Percentiles rank a stretch among this genome's conserved stretches.
These are phyloP conservation scores for Meyerozyma sp. DNA, from an alignment of 1,139 yeast species.

Conservation along the genomic window DNA sequence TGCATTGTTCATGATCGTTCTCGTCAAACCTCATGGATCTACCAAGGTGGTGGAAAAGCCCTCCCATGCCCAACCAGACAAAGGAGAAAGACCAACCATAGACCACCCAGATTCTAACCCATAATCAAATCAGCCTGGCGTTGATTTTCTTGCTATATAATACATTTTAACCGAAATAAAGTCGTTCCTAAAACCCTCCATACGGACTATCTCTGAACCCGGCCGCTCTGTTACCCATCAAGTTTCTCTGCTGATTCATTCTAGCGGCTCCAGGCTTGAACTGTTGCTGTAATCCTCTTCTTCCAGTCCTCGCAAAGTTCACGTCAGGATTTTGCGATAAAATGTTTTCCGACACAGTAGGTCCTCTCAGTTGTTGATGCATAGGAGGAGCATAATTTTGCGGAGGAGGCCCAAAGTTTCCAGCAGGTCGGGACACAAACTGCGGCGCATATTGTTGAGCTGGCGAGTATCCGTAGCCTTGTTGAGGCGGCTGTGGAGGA, in stretches of 20 bases:
- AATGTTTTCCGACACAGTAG: constrained; percentile 44
- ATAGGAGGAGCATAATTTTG: neutral
- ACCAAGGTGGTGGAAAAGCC: constrained; percentile 23
- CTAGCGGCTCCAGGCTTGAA: constrained; percentile 9
- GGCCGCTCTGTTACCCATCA: constrained; percentile 2
- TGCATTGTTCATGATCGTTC: constrained; percentile 63
- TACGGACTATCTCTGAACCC: constrained; percentile 7
- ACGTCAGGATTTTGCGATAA: constrained; percentile 53
- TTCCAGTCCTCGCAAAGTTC: constrained; percentile 23
- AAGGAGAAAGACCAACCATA: neutral
- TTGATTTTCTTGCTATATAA: neutral
- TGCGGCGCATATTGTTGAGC: constrained; percentile 2
- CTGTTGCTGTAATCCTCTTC: constrained; percentile 15
- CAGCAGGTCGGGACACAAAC: constrained; percentile 1
- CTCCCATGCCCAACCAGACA: neutral
- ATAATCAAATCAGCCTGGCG: neutral
- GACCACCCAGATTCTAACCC: neutral
- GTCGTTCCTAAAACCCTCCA: constrained; percentile 5
- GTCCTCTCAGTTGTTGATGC: constrained; percentile 11
- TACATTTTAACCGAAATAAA: constrained; percentile 1
- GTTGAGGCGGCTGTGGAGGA: constrained; percentile 6
- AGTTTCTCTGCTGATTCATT: constrained; percentile 1
- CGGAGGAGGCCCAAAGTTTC: neutral
- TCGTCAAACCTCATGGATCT: constrained; percentile 54
- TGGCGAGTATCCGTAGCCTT: neutral